Conservation (phyloP, 2,329 filamentous ascomycete genomes). For the Penicillium sp. region DNA sequence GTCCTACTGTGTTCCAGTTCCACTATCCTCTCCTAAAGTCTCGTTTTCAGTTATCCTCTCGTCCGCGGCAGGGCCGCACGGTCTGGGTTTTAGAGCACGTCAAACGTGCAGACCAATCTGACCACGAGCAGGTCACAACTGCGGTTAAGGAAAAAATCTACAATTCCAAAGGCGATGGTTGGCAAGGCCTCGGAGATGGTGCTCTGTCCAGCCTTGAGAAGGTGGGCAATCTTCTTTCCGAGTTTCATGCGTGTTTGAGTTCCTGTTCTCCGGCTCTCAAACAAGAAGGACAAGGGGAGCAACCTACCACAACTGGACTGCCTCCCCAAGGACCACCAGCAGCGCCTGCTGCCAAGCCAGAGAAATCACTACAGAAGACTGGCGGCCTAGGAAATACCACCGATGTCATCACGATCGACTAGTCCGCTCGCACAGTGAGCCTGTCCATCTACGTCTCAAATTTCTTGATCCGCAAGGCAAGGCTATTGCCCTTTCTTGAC, state of each 20-base stretch:
- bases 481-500: conserved; percentile 11
- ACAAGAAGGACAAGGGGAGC: conserved; percentile 7
- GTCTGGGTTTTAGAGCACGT: conserved; percentile 40
- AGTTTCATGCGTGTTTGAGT: conserved; percentile 32
- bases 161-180: conserved; percentile 38
- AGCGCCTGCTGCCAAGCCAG: not conserved
- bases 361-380: conserved; percentile 8
- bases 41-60: conserved; percentile 33
- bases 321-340: not conserved
- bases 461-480: conserved; percentile 7
- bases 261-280: conserved; percentile 15
- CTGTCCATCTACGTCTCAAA: not conserved
- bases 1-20: conserved; percentile 36
- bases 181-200: conserved; percentile 41
- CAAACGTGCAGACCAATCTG: conserved; percentile 15
- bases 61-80: conserved; percentile 26
- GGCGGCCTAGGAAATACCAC: conserved; percentile 14
- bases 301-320: conserved; percentile 1
- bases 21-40: conserved; percentile 35
- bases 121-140: conserved; percentile 20
- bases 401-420: conserved; percentile 42
- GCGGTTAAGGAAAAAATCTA: conserved; percentile 36
- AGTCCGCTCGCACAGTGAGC: conserved; percentile 2
- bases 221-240: conserved; percentile 33
- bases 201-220: conserved; percentile 34